Percentiles rank a stretch among this genome's conserved stretches.
Conservation (phyloP, 148 eudicot species). For the Persicaria tinctoria region DNA sequence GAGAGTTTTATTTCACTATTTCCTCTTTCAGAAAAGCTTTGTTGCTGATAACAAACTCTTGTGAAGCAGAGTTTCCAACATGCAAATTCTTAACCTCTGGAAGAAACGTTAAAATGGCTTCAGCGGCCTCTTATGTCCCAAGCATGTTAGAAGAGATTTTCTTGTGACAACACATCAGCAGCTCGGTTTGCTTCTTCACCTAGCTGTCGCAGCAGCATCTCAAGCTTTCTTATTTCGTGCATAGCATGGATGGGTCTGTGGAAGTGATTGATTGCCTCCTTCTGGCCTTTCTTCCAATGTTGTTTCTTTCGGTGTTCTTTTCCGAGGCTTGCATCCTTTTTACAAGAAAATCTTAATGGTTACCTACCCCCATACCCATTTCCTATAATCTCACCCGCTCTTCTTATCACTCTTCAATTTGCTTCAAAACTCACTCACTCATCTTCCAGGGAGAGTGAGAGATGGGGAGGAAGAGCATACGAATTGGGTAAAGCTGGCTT, state of each 20-base stretch:
- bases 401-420: not conserved
- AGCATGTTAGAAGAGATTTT: constrained; percentile 69
- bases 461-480: constrained; percentile 23
- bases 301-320: constrained; percentile 16
- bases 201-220: constrained; percentile 77
- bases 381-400: not conserved
- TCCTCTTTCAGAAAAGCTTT: no score
- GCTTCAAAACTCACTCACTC: not conserved
- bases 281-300: constrained; percentile 30
- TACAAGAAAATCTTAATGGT: not conserved
- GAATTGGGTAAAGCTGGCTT: constrained; percentile 42
- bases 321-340: constrained; percentile 14
- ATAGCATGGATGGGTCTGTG: constrained; percentile 59
- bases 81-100: no score
- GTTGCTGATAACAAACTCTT: no score
- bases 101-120: no score
- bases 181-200: constrained; percentile 98
- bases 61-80: no score
- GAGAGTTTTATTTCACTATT: no score
- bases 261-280: constrained; percentile 22
- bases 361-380: not conserved
- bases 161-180: constrained; percentile 71
- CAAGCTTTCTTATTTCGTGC: constrained; percentile 82
- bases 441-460: not conserved
- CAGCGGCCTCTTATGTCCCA: constrained; percentile 33